A percentile compares a stretch with the other conserved stretches of the same genome.
These are phyloP conservation scores for Blastobotrys arbuscula DNA, from an alignment of 1,139 yeast species.

Conservation along the genomic window DNA sequence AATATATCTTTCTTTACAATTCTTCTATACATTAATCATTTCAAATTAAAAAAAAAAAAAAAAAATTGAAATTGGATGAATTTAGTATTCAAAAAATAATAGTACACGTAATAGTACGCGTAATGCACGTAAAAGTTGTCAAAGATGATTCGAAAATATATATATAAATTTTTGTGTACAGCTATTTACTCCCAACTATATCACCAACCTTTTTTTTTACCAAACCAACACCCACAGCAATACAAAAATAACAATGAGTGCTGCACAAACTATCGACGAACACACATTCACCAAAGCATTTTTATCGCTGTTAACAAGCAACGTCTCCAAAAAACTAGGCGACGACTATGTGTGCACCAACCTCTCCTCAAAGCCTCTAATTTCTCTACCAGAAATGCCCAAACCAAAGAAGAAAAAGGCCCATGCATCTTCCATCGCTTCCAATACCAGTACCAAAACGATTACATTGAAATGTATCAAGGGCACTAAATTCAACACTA, in stretches of 20 bases:
- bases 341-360: constrained; percentile 14
- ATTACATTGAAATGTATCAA: constrained; percentile 28
- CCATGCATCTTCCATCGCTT: neutral
- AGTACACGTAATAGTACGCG: too few relatives aligned
- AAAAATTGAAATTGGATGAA: too few relatives aligned
- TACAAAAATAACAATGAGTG: neutral
- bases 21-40: neutral
- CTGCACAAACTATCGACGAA: constrained; percentile 10
- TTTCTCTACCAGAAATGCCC: constrained; percentile 19
- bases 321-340: constrained; percentile 10
- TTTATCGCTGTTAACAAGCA: constrained; percentile 14
- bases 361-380: constrained; percentile 12
- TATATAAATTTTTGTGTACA: too few relatives aligned
- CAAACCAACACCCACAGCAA: neutral
- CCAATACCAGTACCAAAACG: constrained; percentile 5
- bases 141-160: too few relatives aligned
- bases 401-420: constrained; percentile 15
- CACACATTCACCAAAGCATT: constrained; percentile 16
- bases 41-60: neutral
- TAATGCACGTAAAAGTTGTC: too few relatives aligned
- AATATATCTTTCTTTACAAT: too few relatives aligned
- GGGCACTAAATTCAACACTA: constrained; percentile 29
- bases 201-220: neutral
- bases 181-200: too few relatives aligned
- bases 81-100: too few relatives aligned